Conservation (phyloP, 371 early-diverging fungal species). For the Mucor plumbeus region DNA sequence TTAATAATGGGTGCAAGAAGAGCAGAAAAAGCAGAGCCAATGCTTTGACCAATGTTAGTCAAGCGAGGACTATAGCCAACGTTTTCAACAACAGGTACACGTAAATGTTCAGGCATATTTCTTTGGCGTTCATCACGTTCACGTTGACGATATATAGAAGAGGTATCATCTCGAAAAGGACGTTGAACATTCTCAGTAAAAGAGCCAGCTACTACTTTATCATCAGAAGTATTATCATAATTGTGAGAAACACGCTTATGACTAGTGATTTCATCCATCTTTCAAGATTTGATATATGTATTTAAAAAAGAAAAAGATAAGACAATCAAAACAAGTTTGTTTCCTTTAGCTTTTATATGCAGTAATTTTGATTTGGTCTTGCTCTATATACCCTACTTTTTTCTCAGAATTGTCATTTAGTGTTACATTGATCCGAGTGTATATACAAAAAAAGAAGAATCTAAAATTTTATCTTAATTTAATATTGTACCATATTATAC, state of each 20-base stretch:
- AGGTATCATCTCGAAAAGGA: not conserved
- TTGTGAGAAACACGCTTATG: conserved; percentile 4
- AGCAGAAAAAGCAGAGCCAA: not conserved
- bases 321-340: not conserved
- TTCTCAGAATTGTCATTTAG: conserved; percentile 11
- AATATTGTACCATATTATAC: not conserved
- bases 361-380: not conserved
- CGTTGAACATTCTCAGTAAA: conserved; percentile 19
- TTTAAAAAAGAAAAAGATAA: not conserved
- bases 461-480: not conserved
- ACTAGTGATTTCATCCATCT: conserved; percentile 21
- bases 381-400: not conserved
- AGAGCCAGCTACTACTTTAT: conserved; percentile 23
- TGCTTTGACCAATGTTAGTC: not conserved
- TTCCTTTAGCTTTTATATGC: not conserved
- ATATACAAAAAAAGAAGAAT: conserved; percentile 8
- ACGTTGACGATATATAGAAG: conserved; percentile 2
- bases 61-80: conserved; percentile 10
- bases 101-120: conserved; percentile 29
- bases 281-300: no score
- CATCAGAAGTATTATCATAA: not conserved
- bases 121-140: conserved; percentile 4
- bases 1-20: not conserved
- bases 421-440: conserved; percentile 9
- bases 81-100: conserved; percentile 10